Base-by-base conservation (phyloP, 306 rosid species). In the Mimosa pudica region DNA sequence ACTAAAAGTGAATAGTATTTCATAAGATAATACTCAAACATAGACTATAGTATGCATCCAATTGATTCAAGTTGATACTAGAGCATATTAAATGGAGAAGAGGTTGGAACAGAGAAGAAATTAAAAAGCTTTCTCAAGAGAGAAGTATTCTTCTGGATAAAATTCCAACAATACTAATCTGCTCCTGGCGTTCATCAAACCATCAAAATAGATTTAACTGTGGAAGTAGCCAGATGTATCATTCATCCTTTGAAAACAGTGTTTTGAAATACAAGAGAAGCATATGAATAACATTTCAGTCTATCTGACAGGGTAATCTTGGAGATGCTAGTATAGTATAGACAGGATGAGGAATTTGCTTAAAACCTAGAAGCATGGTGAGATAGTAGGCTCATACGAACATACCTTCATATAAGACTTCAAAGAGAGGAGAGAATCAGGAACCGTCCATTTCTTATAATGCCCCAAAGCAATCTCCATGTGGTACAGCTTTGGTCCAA, bases 401-500 rank as follows among this genome's bases (percentile, higher is more conserved):
- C 85, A 64, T 81, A 92, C 97, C 98, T 95, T 86, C 85, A 51
- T 83, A 36, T 93, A 95, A 67, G 94, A 86, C 80, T 91, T 88
- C 76, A 81, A 69, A 63, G 42, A 82, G 49, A 85, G 85, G 79
- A 95, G 93, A 63, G 97, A 89, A 82, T 95, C 97, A 46, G 98
- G 98, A 73, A 90, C 75, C 4, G 86, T 70, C 99, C 99, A 95
- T 68, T 86, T 87, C 89, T 93, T 95, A 77, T 46, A 91, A 87
- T 93, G 93, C 64, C 92, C 93, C 88, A 95, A 82, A 81, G 88
- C 96, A 86, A 95, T 91, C 84, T 95, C 98, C 75, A 95, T 82
- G 87, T 95, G 98, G 82, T 88, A 73, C 87, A 95, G 75, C 93
- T 95, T 95, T 81, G 98, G 99, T 74, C 86, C 97, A 71, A 95